Evolutionary conservation across 192 early-diverging fungal species (phyloP).

Genomic region (Powellomyces hirtus): DNA sequence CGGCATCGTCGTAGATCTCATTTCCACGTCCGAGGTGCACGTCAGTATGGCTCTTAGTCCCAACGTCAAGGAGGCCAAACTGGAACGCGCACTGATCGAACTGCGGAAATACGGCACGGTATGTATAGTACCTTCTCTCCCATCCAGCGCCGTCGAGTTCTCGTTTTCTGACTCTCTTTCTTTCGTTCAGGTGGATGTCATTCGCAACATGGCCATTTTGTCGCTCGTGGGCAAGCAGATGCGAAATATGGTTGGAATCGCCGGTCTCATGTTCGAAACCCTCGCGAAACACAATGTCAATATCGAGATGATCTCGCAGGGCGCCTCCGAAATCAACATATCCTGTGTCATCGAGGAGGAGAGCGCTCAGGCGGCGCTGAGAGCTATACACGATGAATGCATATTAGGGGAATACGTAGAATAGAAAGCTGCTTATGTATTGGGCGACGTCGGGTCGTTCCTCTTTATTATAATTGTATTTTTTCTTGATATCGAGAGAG

Average conservation of each 20-base stretch:
- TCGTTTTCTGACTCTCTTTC: not conserved
- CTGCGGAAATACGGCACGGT: slow-evolving; percentile 77
- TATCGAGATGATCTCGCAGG: slow-evolving; percentile 99
- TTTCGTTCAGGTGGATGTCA: slow-evolving; percentile 64
- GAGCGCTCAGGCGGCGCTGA: slow-evolving; percentile 70
- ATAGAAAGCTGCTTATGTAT: too few species aligned
- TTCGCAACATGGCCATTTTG: slow-evolving; percentile 90
- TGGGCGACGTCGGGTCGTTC: too few species aligned
- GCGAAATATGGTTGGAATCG: slow-evolving; percentile 96
- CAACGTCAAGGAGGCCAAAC: slow-evolving; percentile 50
- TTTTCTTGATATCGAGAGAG: too few species aligned
- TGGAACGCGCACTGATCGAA: slow-evolving; percentile 77
- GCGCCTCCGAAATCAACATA: slow-evolving; percentile 98
- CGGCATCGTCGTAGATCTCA: slow-evolving; percentile 92
- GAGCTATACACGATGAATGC: slow-evolving; percentile 84
- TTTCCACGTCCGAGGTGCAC: slow-evolving; percentile 91
- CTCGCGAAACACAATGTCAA: slow-evolving; percentile 86
- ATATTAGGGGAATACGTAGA: slow-evolving; percentile 41
- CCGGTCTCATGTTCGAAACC: slow-evolving; percentile 89
- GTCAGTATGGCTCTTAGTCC: slow-evolving; percentile 65
- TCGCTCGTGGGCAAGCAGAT: slow-evolving; percentile 95
- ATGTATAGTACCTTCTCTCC: not conserved
- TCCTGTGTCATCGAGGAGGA: slow-evolving; percentile 88
- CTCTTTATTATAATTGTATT: too few species aligned
- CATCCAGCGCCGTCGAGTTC: not conserved